Evolutionary conservation across 768 basidiomycete species (phyloP), one percentile per base, ranked within the genome.

Genomic region (Pleurotus citrinopileatus): DNA sequence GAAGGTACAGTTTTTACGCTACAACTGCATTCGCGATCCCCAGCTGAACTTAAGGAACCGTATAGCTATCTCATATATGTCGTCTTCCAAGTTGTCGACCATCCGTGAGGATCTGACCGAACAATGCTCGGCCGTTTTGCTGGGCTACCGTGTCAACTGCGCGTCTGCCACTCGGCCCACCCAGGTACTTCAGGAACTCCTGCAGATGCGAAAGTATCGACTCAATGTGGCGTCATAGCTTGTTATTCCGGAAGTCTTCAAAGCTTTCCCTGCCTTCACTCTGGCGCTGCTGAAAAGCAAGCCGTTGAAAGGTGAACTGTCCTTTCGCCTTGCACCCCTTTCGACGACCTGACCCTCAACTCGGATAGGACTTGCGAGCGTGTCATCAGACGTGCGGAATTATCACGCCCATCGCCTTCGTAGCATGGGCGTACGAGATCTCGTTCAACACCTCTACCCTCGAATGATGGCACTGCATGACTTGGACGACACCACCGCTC

Each of bases 371-470:
- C 94, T 85, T 42, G 84, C 90, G 13, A 86, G 83, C 60, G 94
- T 99, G 45, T 86, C 89, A 4, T 87, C 94, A n/a, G 97, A 98
- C 62, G 93, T 95, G 9, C 87, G 97, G 48, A 92, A 94, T 60
- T 89, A 87, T 63, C 81, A 88, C 62, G 84, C 86, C 46, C 89
- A 94, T 58, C 80, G 83, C 59, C 75, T 97, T 44, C 78, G 83
- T 57, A 81, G 84, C 0, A 82, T 87, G 75, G 75, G 83, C 50
- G 82, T 89, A 8, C 83, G 88, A 15, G 73, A 73, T 32, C 78
- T 87, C 8, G 82, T 96, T 66, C 83, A 84, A 55, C 76, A 90
- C 59, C 79, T 98, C 12, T 98, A 98, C 68, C 97, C 97, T 4
- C 81, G 85, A 19, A 73, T 98, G 56, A 73, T 98, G 27, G 91